These are phyloP conservation scores for Corchorus capsularis DNA, from an alignment of 345 rosid genomes.

Conservation along the genomic window DNA sequence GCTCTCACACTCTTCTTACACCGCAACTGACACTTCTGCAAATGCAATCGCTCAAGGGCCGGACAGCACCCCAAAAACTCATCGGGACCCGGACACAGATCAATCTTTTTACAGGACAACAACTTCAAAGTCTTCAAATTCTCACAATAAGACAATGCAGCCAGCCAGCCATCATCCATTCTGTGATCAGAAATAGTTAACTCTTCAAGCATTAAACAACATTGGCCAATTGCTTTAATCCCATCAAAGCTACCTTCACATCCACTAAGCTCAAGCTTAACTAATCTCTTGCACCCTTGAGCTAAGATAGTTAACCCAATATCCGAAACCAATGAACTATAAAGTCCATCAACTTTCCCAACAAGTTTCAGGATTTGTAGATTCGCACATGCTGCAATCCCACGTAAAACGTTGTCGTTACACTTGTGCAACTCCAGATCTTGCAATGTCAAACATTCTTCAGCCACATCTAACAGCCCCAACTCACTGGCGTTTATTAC, in stretches of 20 bases:
- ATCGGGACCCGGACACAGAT: slow-evolving; percentile 68
- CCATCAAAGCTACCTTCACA: slow-evolving; percentile 95
- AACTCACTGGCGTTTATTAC: slow-evolving; percentile 68
- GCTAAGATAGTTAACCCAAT: slow-evolving; percentile 90
- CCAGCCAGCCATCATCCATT: slow-evolving; percentile 96
- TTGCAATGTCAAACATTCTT: slow-evolving; percentile 67
- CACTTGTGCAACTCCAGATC: slow-evolving; percentile 83
- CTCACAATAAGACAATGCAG: slow-evolving; percentile 73
- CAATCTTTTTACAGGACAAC: slow-evolving; percentile 70
- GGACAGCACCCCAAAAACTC: slow-evolving; percentile 70
- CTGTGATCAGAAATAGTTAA: slow-evolving; percentile 75
- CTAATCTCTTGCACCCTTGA: slow-evolving; percentile 85
- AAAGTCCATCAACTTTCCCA: slow-evolving; percentile 66
- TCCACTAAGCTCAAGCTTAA: slow-evolving; percentile 86
- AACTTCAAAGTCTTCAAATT: slow-evolving; percentile 87
- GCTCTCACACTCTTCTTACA: slow-evolving; percentile 59
- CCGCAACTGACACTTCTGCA: slow-evolving; percentile 80
- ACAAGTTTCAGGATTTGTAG: slow-evolving; percentile 80
- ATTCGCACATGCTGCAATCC: slow-evolving; percentile 79
- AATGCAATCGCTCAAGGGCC: slow-evolving; percentile 76
- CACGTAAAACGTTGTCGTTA: slow-evolving; percentile 65
- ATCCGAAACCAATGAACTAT: slow-evolving; percentile 69
- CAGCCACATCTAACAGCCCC: slow-evolving; percentile 70
- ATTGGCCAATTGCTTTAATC: slow-evolving; percentile 88
- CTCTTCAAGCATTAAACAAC: slow-evolving; percentile 97